These are phyloP conservation scores for Termitomyces sp. DNA, from an alignment of 768 basidiomycete species.

Conservation along the genomic window DNA sequence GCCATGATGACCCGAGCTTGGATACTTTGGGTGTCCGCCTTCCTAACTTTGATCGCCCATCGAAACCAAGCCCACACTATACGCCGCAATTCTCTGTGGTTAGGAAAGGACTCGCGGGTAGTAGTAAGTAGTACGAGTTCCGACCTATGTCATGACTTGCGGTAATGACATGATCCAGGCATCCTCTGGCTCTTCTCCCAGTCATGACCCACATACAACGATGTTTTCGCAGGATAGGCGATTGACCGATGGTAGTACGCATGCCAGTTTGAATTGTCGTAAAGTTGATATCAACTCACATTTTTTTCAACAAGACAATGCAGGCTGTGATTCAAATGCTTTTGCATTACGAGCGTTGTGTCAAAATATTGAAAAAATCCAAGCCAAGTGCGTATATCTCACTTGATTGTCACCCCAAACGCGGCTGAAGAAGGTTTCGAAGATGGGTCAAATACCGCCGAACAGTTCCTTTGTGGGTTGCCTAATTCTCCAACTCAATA, in stretches of 20 bases:
- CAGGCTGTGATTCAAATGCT: background rate
- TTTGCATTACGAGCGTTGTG: background rate
- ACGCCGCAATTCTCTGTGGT: background rate
- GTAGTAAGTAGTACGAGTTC: background rate
- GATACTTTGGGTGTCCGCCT: background rate
- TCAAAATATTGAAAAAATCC: background rate
- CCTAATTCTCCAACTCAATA: background rate
- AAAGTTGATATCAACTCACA: background rate
- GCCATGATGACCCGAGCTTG: background rate
- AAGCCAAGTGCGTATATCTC: background rate
- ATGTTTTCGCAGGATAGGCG: background rate
- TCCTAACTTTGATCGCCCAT: background rate
- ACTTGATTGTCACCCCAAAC: background rate
- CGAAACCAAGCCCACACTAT: background rate
- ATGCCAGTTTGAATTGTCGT: background rate
- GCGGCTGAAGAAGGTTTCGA: background rate
- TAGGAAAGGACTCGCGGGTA: background rate
- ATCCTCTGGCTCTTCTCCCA: background rate
- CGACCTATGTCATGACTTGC: background rate
- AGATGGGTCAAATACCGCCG: background rate
- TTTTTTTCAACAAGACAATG: background rate
- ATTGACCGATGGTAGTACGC: background rate
- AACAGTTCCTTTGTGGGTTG: background rate
- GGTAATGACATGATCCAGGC: background rate
- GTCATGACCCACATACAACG: background rate